Base-by-base conservation (phyloP, 116 monocot genomes). In the Iris pallida region DNA sequence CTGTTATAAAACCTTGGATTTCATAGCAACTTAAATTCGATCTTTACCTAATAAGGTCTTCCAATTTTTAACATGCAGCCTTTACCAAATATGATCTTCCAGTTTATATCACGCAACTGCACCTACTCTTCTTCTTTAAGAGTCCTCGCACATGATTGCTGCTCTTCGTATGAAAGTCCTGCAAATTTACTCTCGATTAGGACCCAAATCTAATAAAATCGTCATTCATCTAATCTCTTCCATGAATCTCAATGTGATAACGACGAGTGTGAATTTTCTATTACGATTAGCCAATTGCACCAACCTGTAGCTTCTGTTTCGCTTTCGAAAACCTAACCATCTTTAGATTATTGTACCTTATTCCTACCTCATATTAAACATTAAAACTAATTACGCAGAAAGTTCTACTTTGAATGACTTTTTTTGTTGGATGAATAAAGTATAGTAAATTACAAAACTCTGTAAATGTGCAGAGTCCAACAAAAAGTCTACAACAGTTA, bases 271-370 rank as follows among this genome's bases (percentile, higher is more conserved):
- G 49, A 9, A 51, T 51, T 7, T 13, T 51, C 49, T 51, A 51
- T 13, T 13, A 51, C 0, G 13, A 2, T 51, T 51, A 51, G 1
- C 13, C 49, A 9, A 51, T 6, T 2, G 13, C 49, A 51, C 49
- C 49, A 51, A 51, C 49, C 49, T 13, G 4, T 51, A 51, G 49
- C 13, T 9, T 7, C 11, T 9, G 13, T 20, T 48, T 66, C 51
- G 40, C 15, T 52, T 66, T 66, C 65, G 10, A 66, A 10, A 46
- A 52, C 65, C 65, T 52, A 66, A 66, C 51, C 18, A 0, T 20
- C 20, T 8, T 48, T 66, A 51, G 52, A 66, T 17, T 20, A 66
- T 51, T 52, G 65, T n/a, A 30, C 0, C 10, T 9, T 2, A 30
- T 53, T 52, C 65, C 18, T 18, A 4, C 49, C 30, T 17, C 59